Evolutionary conservation across 176 grass and related monocot species (phyloP).

Genomic region (Oryza glaberrima): DNA sequence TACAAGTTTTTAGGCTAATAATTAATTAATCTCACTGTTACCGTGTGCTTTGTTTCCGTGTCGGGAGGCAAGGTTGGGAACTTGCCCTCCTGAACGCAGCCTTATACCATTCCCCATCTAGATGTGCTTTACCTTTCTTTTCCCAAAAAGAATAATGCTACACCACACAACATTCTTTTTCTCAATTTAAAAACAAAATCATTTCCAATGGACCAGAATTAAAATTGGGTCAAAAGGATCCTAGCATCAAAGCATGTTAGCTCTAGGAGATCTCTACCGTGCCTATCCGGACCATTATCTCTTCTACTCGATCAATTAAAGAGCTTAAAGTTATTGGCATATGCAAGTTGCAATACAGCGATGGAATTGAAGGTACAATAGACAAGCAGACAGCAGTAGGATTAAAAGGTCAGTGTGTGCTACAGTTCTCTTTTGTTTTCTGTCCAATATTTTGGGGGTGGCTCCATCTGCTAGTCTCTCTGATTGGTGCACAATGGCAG

Average conservation of each 20-base stretch:
- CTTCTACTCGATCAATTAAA: neutral
- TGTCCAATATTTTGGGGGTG: constrained; percentile 34
- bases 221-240: neutral
- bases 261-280: neutral
- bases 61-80: too few species aligned
- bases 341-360: constrained; percentile 31
- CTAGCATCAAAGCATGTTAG: neutral
- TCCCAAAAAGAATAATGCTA: neutral
- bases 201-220: neutral
- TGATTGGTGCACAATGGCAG: constrained; percentile 4
- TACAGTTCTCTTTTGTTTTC: constrained; percentile 30
- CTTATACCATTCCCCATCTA: neutral
- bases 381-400: constrained; percentile 20
- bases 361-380: constrained; percentile 40
- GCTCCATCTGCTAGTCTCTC: neutral
- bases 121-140: neutral
- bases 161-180: neutral
- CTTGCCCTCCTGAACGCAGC: too few species aligned
- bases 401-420: constrained; percentile 28
- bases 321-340: neutral
- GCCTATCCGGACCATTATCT: neutral
- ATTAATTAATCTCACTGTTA: too few species aligned
- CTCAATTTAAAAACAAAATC: neutral
- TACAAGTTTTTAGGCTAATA: too few species aligned
- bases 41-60: too few species aligned